Evolutionary conservation across 2,329 filamentous ascomycete species (phyloP).

Genomic region (Thielaviopsis musarum): DNA sequence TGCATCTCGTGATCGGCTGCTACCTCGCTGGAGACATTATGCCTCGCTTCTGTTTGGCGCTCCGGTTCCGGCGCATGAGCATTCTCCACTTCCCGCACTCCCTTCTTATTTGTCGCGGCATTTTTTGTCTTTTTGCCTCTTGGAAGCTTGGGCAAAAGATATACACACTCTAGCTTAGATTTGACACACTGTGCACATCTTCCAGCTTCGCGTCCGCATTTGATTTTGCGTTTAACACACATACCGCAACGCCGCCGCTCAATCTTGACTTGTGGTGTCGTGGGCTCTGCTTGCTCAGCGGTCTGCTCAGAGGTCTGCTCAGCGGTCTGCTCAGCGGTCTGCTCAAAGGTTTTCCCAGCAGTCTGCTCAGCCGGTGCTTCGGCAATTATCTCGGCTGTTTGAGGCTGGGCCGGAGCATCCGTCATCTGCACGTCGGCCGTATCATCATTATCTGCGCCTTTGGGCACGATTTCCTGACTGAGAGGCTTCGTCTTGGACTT

Average conservation of each 20-base stretch:
- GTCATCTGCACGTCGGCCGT: not conserved
- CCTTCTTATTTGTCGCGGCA: not conserved
- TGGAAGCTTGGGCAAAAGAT: constrained; percentile 15
- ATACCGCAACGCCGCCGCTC: constrained; percentile 12
- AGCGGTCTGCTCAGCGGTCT: too few relatives aligned
- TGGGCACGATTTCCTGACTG: not conserved
- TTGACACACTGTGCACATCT: constrained; percentile 23
- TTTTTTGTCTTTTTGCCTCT: not conserved
- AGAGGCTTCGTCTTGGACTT: constrained; percentile 9
- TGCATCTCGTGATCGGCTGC: not conserved
- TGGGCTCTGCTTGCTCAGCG: not conserved
- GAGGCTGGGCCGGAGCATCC: not conserved
- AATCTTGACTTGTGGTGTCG: not conserved
- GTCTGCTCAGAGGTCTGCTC: too few relatives aligned
- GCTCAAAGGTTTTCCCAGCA: too few relatives aligned
- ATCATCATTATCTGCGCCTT: not conserved
- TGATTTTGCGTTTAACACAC: constrained; percentile 23
- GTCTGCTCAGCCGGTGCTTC: too few relatives aligned
- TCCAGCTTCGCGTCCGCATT: constrained; percentile 27
- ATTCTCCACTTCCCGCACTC: too few relatives aligned
- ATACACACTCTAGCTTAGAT: constrained; percentile 22
- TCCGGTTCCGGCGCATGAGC: too few relatives aligned
- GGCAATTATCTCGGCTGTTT: too few relatives aligned
- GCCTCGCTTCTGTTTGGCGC: too few relatives aligned
- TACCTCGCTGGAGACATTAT: not conserved